Percentiles rank a stretch among this genome's conserved stretches.
phyloP scores from a whole-genome alignment of 345 rosid genomes.

The Camelina hispida region DNA sequence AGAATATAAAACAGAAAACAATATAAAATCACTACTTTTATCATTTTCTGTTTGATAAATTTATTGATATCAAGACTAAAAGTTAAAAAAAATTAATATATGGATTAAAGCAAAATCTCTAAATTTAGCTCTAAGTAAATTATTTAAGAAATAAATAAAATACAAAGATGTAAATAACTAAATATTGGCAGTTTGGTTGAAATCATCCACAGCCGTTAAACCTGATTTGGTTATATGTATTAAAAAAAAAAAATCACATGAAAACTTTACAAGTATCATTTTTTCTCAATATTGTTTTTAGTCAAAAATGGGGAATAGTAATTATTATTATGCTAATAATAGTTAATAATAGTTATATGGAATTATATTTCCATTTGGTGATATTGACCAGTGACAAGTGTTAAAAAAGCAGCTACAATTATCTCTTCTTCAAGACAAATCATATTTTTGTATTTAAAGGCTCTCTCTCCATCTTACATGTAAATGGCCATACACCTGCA shows the following conservation, averaged over 20 bases:
- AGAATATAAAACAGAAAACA: neutral
- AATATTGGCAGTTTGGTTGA: neutral
- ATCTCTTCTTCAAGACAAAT: slow-evolving; percentile 5
- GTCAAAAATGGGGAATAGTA: neutral
- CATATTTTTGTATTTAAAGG: neutral
- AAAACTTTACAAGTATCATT: slow-evolving; percentile 8
- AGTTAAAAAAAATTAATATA: neutral
- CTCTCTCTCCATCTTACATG: neutral
- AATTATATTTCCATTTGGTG: neutral
- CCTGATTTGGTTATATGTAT: neutral
- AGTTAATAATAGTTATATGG: slow-evolving; percentile 13
- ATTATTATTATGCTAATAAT: neutral
- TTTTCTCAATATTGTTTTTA: slow-evolving; percentile 1
- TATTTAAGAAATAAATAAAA: neutral
- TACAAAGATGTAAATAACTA: neutral
- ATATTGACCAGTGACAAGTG: slow-evolving; percentile 26
- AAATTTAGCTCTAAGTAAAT: slow-evolving; percentile 25
- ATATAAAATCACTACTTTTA: neutral
- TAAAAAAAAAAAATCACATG: neutral
- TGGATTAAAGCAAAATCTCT: slow-evolving; percentile 20
- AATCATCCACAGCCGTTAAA: slow-evolving; percentile 15
- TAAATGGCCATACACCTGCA: slow-evolving; percentile 4
- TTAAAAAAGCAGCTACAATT: slow-evolving; percentile 15
- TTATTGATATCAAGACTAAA: neutral
- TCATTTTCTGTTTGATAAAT: neutral